Evolutionary conservation across 495 filamentous ascomycete genomes (phyloP).

Genomic region (Xanthoparmelia taractica): DNA sequence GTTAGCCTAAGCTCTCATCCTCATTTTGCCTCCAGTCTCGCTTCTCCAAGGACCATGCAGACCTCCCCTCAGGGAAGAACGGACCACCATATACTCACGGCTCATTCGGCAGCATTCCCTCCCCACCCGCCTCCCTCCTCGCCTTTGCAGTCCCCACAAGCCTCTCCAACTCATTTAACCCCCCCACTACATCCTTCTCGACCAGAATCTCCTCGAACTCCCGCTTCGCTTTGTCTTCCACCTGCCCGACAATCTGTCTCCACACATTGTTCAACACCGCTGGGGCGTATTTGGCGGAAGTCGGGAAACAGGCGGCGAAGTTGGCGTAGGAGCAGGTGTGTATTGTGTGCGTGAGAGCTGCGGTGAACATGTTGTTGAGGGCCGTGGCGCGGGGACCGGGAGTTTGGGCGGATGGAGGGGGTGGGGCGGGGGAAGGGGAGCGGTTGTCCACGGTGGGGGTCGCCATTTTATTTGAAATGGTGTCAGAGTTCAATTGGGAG

Average conservation of each 20-base stretch:
- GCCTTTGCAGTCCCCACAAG: conserved; percentile 62
- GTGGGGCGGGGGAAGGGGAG: conserved; percentile 48
- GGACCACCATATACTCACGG: conserved; percentile 32
- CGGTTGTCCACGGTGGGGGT: conserved; percentile 7
- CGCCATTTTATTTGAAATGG: background rate
- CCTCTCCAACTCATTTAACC: conserved; percentile 75
- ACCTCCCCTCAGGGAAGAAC: background rate
- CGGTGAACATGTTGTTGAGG: conserved; percentile 61
- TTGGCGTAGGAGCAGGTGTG: conserved; percentile 66
- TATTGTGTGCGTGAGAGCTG: conserved; percentile 62
- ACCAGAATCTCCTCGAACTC: conserved; percentile 74
- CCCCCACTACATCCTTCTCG: conserved; percentile 60
- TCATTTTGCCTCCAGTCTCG: background rate
- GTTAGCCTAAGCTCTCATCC: background rate
- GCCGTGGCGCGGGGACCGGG: conserved; percentile 70
- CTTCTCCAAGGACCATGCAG: background rate
- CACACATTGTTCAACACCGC: conserved; percentile 59
- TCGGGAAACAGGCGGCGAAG: conserved; percentile 85
- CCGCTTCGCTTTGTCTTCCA: conserved; percentile 51
- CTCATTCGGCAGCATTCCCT: conserved; percentile 24
- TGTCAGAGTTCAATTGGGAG: background rate
- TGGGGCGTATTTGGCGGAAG: conserved; percentile 61
- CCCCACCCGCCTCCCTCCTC: conserved; percentile 41
- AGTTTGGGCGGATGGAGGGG: conserved; percentile 49
- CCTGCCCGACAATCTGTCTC: conserved; percentile 58